Percentiles rank a stretch among this genome's conserved stretches.
These are phyloP conservation scores for Solanum piurae DNA, from an alignment of 257 asterid species.

Conservation along the genomic window DNA sequence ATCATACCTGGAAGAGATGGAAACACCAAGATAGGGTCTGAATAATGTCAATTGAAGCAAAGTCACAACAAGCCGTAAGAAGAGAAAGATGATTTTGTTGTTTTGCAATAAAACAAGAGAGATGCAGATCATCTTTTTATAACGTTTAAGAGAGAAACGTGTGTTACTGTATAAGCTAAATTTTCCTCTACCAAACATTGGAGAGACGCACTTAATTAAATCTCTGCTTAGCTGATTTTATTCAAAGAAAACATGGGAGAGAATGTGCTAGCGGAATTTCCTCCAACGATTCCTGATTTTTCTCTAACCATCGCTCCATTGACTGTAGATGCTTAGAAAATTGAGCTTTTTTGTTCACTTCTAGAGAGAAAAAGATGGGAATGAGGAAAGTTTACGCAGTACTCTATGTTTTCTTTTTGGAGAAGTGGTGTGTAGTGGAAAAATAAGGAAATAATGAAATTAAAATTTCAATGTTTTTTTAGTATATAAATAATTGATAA, in stretches of 20 bases:
- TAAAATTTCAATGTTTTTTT: too few species aligned
- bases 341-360: background rate
- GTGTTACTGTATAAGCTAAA: background rate
- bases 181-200: too few species aligned
- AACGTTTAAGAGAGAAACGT: background rate
- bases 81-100: background rate
- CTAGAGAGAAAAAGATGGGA: too few species aligned
- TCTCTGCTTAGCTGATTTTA: background rate
- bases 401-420: too few species aligned
- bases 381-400: background rate
- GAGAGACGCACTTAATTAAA: background rate
- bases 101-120: background rate
- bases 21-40: background rate
- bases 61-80: background rate
- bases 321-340: background rate
- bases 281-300: background rate
- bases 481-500: too few species aligned
- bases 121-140: background rate
- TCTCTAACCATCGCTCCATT: background rate
- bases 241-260: background rate
- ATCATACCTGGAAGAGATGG: background rate
- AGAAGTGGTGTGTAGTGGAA: too few species aligned
- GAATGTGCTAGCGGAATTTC: background rate
- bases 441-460: too few species aligned
- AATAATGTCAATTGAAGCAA: background rate